Base-by-base conservation (phyloP, 2,329 filamentous ascomycete genomes). In the Cladophialophora yegresii region DNA sequence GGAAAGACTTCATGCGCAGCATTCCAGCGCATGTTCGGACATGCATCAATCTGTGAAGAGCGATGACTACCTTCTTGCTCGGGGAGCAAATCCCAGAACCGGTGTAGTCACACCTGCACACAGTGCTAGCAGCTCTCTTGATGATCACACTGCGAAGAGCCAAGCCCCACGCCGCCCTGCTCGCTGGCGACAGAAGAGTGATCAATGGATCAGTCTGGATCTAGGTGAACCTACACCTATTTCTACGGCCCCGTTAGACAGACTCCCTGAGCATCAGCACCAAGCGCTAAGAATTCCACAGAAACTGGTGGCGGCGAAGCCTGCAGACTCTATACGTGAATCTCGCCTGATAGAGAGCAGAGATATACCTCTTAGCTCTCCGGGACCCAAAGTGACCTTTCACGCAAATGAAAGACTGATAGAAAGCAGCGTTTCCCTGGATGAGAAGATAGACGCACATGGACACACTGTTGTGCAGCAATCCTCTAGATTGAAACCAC, bases 51-150 rank as follows among this genome's bases (percentile, higher is more conserved):
- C 63, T 32, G 69, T 71, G 13, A 72, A 72, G 45, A 69, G 67
- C n/a, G 76, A 76, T 40, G 76, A 78, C 51, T 74, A 72, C 61
- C 68, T 77, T 13, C 71, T 73, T 9, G 72, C 62, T 13, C 70
- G 74, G 56, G 75, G 73, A 30, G 72, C 72, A 10, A 78, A 75
- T 63, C 70, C 74, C 23, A 73, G 74, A 30, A 76, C 77, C 1
- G 75, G 75, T 4, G 73, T 79, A 6, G 70, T 77, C 5, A 78
- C 73, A 36, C 76, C 78, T 9, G 61, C 72, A 36, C 63, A 72
- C 56, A 74, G 72, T 53, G 66, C 59, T 47, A 71, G 36, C 49
- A 71, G 66, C 26, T 63, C 67, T 32, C 70, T 69, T 8, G 69
- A 26, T 28, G 47, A 72, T 47, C 50, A 53, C 36, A 43, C 67